Evolutionary conservation across 768 basidiomycete genomes (phyloP), one percentile per base, ranked within the genome.

Genomic region (Xerocomus brunneocitrinus): DNA sequence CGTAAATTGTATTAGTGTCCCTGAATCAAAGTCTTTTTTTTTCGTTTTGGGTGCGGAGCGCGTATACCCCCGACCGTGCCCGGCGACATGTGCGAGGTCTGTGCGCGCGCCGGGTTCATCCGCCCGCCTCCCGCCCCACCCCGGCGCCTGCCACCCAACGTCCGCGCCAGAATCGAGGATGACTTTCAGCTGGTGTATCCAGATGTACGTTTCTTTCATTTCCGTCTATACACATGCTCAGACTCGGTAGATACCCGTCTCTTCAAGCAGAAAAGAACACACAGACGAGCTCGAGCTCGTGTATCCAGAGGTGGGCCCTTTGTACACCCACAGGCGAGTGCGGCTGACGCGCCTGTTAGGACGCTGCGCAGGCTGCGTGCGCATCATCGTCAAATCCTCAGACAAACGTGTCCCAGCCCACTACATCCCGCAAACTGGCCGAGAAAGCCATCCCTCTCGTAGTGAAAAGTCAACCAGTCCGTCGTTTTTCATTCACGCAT

Each of bases 151-250:
- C 14, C 14, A 4, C 36, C n/a, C 36, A 16, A 8, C 36, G 36
- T n/a, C n/a, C 6, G 16, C 8, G 31, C 8, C 10, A 32, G 31
- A 45, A 14, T 51, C 2, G 24, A 55, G 1, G 16, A 14, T 22
- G 58, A 64, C 22, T 13, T 54, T 4, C 58, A 67, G 7, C 39
- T 67, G 3, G 25, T 56, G 0, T 69, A 69, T 53, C 65, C 67
- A 10, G 58, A 65, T 24, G 66, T 67, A 19, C 36, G 59, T 46
- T 38, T 28, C 25, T 30, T 36, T 27, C 1, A 8, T 50, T 35
- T 39, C 4, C 12, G 3, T 5, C 7, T 16, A 0, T 19, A 13
- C 8, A 24, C 30, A 31, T 42, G 39, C 46, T 59, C 47, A 62
- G 4, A 14, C 8, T 8, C n/a, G 14, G 34, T 14, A 35, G 34